phyloP scores from a whole-genome alignment of 1,284 basidiomycete species.

The Ceratobasidium sp. region DNA sequence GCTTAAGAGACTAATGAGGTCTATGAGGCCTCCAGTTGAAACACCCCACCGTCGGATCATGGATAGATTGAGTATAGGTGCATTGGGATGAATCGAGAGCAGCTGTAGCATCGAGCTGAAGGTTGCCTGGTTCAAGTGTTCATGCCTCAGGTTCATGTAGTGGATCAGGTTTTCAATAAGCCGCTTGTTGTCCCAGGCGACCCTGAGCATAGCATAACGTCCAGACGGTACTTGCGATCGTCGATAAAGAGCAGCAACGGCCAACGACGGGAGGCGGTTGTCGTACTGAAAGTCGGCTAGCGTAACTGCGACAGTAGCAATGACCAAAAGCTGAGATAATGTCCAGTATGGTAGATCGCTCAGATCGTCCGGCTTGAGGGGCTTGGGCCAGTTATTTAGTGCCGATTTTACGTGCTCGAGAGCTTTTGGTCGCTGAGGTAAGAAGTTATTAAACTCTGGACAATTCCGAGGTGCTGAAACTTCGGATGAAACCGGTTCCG shows the following conservation, averaged over 20 bases:
- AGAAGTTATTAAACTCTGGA: no score
- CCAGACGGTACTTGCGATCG: not conserved
- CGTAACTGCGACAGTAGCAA: not conserved
- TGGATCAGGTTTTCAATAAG: not conserved
- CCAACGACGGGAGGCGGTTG: not conserved
- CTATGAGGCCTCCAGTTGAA: no score
- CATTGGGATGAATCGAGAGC: not conserved
- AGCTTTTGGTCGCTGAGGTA: no score
- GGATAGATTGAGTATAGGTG: no score
- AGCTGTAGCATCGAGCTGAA: not conserved
- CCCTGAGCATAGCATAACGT: not conserved
- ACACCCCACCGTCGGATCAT: no score
- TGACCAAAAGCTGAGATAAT: not conserved
- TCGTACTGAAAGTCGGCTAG: not conserved
- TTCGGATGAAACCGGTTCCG: not conserved
- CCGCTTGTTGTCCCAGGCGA: not conserved
- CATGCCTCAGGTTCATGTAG: not conserved
- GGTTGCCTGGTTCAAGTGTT: not conserved
- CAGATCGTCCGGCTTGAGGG: not conserved
- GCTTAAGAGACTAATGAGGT: no score
- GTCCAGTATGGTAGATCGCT: not conserved
- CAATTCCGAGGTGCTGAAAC: slow-evolving; percentile 1
- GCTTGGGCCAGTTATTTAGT: not conserved
- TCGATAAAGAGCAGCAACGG: not conserved
- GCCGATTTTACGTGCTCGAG: not conserved